phyloP scores from a whole-genome alignment of 176 grass and related monocot species.

The Otatea glauca region DNA sequence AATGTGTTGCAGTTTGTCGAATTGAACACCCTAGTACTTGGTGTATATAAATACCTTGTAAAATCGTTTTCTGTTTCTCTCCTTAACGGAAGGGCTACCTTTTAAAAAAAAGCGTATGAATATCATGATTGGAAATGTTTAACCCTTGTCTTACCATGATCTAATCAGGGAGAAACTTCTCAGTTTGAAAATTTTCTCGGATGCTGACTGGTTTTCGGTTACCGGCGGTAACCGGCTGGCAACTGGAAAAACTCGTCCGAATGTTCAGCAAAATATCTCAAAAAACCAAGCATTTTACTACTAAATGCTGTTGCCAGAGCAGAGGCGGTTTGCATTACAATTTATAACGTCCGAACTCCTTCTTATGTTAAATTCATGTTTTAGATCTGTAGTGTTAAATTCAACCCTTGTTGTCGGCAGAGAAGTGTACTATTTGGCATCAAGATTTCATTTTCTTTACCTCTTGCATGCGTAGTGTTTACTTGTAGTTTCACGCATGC shows the following conservation, averaged over 20 bases:
- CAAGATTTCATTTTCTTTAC: background rate
- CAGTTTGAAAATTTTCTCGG: background rate
- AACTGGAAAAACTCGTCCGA: background rate
- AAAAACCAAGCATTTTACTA: background rate
- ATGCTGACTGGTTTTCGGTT: too few species aligned
- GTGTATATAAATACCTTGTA: too few species aligned
- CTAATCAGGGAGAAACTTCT: background rate
- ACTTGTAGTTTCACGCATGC: background rate
- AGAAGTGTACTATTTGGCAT: slow-evolving; percentile 3
- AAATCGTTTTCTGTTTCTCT: too few species aligned
- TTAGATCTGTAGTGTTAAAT: background rate
- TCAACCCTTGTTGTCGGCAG: background rate
- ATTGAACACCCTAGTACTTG: too few species aligned
- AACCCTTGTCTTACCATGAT: background rate
- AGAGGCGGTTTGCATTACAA: background rate
- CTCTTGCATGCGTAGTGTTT: background rate
- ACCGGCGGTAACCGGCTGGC: too few species aligned
- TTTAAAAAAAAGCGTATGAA: background rate
- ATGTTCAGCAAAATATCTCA: background rate
- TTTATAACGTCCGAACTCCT: background rate
- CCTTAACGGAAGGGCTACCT: too few species aligned
- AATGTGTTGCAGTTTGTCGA: too few species aligned
- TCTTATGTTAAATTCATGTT: slow-evolving; percentile 11
- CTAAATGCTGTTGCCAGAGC: background rate
- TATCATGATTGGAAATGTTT: slow-evolving; percentile 23